A percentile compares a stretch with the other conserved stretches of the same genome.
Conservation (phyloP, 176 grass and related monocot species). For the Rhynchospora tenuis region DNA sequence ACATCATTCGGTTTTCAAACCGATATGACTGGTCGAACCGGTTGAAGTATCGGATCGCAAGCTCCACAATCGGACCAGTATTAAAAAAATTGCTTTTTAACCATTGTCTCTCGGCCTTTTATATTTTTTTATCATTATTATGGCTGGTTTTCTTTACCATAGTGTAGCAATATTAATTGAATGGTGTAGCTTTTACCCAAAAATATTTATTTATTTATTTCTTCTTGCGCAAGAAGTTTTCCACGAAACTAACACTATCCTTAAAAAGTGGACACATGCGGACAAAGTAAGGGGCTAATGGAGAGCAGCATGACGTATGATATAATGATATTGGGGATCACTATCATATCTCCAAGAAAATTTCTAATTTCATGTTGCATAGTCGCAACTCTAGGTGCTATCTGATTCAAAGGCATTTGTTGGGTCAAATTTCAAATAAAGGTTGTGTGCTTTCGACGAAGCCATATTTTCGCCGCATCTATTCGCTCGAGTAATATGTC, state of each 20-base stretch:
- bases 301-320: background rate
- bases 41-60: too few species aligned
- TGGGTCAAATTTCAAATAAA: background rate
- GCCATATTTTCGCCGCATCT: constrained; percentile 2
- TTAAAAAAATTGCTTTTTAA: too few species aligned
- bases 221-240: background rate
- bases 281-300: background rate
- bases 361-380: background rate
- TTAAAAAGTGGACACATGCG: background rate
- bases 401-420: background rate
- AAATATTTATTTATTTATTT: too few species aligned
- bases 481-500: background rate
- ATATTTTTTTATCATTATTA: too few species aligned
- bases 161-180: too few species aligned
- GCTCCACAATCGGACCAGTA: too few species aligned
- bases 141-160: too few species aligned
- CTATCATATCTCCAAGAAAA: background rate
- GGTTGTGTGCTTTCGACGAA: background rate
- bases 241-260: background rate
- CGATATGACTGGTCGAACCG: too few species aligned
- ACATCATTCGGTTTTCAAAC: too few species aligned
- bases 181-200: too few species aligned
- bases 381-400: background rate
- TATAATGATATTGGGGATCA: background rate
- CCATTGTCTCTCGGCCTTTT: too few species aligned